Conservation (phyloP, 2,329 filamentous ascomycete species). For the Fusarium dlaminii region DNA sequence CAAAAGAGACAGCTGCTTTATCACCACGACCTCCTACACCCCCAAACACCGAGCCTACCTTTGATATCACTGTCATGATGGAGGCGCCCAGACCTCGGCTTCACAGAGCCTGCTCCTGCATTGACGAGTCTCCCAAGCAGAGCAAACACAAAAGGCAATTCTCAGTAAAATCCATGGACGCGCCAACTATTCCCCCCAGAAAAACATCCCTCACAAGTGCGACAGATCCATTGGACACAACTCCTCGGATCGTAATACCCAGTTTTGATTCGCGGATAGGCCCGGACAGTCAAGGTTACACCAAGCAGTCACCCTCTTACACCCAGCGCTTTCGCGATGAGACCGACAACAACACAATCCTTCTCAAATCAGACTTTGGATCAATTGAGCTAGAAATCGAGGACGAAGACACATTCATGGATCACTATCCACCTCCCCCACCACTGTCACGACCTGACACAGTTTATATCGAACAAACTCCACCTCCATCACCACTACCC, state of each 20-base stretch:
- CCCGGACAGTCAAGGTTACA: slow-evolving; percentile 11
- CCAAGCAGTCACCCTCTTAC: slow-evolving; percentile 10
- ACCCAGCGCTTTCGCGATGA: slow-evolving; percentile 28
- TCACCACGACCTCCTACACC: slow-evolving; percentile 48
- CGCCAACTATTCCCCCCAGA: slow-evolving; percentile 36
- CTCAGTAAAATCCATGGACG: slow-evolving; percentile 30
- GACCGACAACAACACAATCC: slow-evolving; percentile 30
- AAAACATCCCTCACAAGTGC: slow-evolving; percentile 30
- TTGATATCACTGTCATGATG: slow-evolving; percentile 32
- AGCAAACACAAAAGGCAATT: slow-evolving; percentile 10
- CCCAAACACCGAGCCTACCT: slow-evolving; percentile 28
- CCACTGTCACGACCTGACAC: slow-evolving; percentile 30
- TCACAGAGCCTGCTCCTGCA: slow-evolving; percentile 7
- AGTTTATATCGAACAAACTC: slow-evolving; percentile 46
- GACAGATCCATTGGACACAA: slow-evolving; percentile 9
- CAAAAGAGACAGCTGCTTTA: slow-evolving; percentile 28
- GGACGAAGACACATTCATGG: slow-evolving; percentile 31
- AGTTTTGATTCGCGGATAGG: slow-evolving; percentile 11
- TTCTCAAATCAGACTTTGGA: slow-evolving; percentile 33
- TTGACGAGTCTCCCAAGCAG: slow-evolving; percentile 3
- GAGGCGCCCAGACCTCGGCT: slow-evolving; percentile 2
- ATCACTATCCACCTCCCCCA: neutral
- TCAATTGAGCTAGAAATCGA: slow-evolving; percentile 33
- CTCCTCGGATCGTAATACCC: slow-evolving; percentile 19
- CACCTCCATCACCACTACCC: slow-evolving; percentile 48